These are phyloP conservation scores for Cucurbitaria berberidis DNA, from an alignment of 2,329 filamentous ascomycete species.

Conservation along the genomic window DNA sequence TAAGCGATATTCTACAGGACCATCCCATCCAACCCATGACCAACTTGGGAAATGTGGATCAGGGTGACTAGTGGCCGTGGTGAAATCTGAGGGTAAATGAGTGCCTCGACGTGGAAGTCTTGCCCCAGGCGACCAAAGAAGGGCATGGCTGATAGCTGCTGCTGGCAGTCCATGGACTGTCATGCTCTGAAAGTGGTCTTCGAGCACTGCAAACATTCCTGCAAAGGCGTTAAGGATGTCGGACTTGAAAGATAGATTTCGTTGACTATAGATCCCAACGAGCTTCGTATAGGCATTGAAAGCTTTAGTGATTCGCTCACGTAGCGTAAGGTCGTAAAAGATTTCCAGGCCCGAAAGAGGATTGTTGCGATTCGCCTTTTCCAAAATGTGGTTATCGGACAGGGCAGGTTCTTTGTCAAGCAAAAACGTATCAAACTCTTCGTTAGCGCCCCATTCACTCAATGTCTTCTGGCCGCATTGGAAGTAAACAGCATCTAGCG, in stretches of 20 bases:
- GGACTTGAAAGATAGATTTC: background rate
- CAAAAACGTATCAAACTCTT: background rate
- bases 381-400: background rate
- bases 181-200: background rate
- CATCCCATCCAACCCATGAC: background rate
- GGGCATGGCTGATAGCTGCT: background rate
- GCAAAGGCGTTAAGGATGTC: background rate
- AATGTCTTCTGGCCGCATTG: background rate
- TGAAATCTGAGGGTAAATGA: background rate
- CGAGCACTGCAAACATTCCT: background rate
- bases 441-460: background rate
- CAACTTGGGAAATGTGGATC: background rate
- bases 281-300: background rate
- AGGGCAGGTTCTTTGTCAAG: background rate
- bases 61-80: background rate
- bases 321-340: background rate
- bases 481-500: background rate
- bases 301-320: background rate
- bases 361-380: background rate
- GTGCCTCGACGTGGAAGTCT: background rate
- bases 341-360: background rate
- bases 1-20: background rate
- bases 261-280: background rate
- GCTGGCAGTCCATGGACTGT: background rate
- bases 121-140: background rate